Evolutionary conservation across 768 basidiomycete species (phyloP).

Genomic region (Guyanaporus albipodus): DNA sequence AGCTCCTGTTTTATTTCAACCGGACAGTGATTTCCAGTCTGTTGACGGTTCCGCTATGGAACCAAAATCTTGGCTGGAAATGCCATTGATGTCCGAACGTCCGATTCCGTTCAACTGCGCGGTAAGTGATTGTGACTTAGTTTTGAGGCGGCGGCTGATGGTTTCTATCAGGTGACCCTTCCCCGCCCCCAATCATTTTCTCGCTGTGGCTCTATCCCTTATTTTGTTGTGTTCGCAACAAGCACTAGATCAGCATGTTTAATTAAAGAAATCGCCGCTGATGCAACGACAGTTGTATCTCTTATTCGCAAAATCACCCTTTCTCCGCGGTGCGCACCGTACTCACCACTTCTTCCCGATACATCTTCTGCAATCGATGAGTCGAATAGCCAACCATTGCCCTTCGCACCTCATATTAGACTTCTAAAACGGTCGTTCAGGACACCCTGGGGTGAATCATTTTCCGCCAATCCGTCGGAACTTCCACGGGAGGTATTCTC

Average conservation of each 20-base stretch:
- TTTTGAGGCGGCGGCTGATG: not conserved
- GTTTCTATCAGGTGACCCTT: slow-evolving; percentile 46
- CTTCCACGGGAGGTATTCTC: slow-evolving; percentile 19
- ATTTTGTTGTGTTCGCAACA: slow-evolving; percentile 71
- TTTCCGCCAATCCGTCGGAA: slow-evolving; percentile 17
- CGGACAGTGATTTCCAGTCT: slow-evolving; percentile 57
- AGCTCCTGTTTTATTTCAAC: slow-evolving; percentile 59
- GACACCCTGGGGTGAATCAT: slow-evolving; percentile 6
- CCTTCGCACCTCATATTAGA: slow-evolving; percentile 7
- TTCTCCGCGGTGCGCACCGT: slow-evolving; percentile 36
- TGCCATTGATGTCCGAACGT: slow-evolving; percentile 60
- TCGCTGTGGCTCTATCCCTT: slow-evolving; percentile 60
- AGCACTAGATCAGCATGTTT: slow-evolving; percentile 50
- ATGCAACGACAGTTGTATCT: slow-evolving; percentile 67
- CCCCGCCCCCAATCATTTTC: slow-evolving; percentile 59
- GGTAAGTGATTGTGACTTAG: slow-evolving; percentile 38
- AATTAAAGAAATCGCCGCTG: slow-evolving; percentile 62
- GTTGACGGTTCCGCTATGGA: slow-evolving; percentile 42
- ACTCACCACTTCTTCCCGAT: slow-evolving; percentile 46
- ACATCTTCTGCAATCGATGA: slow-evolving; percentile 49
- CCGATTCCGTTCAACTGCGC: slow-evolving; percentile 62
- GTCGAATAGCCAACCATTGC: slow-evolving; percentile 25
- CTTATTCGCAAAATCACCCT: slow-evolving; percentile 58
- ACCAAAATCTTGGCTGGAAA: slow-evolving; percentile 62
- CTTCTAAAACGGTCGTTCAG: slow-evolving; percentile 33